Evolutionary conservation across 1,284 basidiomycete genomes (phyloP), one percentile per base, ranked within the genome.

Genomic region (Polyporus tsugae): DNA sequence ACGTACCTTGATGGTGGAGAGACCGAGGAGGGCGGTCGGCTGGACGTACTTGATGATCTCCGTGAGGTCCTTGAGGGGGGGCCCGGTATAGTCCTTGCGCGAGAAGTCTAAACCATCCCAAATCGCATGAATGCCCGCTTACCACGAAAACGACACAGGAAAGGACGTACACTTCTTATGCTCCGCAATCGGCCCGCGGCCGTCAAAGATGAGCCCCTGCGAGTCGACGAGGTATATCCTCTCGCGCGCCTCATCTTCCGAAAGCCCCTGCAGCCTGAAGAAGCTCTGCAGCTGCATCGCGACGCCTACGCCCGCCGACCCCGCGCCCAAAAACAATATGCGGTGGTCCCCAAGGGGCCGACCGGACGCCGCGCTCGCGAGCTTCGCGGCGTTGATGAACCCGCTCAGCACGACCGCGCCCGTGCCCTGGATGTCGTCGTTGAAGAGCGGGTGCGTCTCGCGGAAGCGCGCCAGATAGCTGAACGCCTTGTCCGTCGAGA

Each of bases 391-490:
- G 74, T 95, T 95, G 75, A 96, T 81, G 83, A 98, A 94, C 13
- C 96, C 96, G 49, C 91, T 93, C 57, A 98, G 89, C 59, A 98
- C 93, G 73, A 98, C 96, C 42, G 94, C 94, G 35, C 95, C 95
- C 1, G 95, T 97, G 55, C 95, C 94, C 70, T 80, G 79, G 63
- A 80, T 80, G 78, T 96, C 95, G 75, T 97, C 95, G 80, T 98
- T 98, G 85, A 97, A 97, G 62, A 95, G 85, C 38, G 91, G 89
- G 80, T 94, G 94, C 66, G 88, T 84, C 70, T 90, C 78, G 67
- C 93, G 88, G 82, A 92, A 95, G 60, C 88, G 83, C 36, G 90
- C 86, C 46, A 97, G 89, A 80, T 95, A 96, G 66, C 86, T 82
- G 82, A 96, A 97, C 0, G 95, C 95, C 71, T 94, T 91, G 73